phyloP scores from a whole-genome alignment of 1,139 yeast species.

The Suhomyces bribrorum region DNA sequence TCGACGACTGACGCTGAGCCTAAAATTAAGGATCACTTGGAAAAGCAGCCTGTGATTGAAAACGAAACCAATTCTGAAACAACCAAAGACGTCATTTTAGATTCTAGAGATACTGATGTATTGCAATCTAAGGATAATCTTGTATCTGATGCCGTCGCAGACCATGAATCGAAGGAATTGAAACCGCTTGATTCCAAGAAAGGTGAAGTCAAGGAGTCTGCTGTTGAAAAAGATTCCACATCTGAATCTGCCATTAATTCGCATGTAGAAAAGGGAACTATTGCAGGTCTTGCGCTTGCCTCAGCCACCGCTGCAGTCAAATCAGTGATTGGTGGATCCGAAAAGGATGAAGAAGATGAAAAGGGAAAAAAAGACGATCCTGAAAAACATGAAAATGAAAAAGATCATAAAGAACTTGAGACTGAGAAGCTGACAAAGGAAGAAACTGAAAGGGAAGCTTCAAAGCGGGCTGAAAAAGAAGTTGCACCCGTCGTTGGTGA shows the following conservation, averaged over 20 bases:
- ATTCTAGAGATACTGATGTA: too few species aligned
- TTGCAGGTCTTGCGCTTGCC: slow-evolving; percentile 15
- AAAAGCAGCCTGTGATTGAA: slow-evolving; percentile 4
- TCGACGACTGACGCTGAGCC: slow-evolving; percentile 1
- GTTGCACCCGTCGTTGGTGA: slow-evolving; percentile 21
- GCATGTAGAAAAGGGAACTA: slow-evolving; percentile 9
- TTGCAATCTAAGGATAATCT: too few species aligned
- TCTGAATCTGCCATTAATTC: slow-evolving; percentile 12
- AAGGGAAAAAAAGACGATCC: neutral
- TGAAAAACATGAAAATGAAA: neutral
- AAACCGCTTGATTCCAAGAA: neutral
- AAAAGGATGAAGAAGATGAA: slow-evolving; percentile 1
- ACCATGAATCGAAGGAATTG: slow-evolving; percentile 3
- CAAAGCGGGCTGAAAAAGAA: slow-evolving; percentile 1
- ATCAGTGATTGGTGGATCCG: slow-evolving; percentile 6
- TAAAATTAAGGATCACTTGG: slow-evolving; percentile 4
- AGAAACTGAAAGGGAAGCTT: slow-evolving; percentile 5
- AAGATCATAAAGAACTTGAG: neutral
- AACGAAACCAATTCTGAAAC: slow-evolving; percentile 4
- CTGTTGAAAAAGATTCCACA: neutral
- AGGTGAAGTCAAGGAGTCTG: neutral
- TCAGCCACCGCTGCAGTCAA: slow-evolving; percentile 15
- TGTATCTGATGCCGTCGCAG: too few species aligned
- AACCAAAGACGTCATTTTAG: neutral
- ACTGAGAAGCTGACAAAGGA: neutral